phyloP scores from a whole-genome alignment of 805 yeast genomes.

The Wickerhamomyces hampshirensis region DNA sequence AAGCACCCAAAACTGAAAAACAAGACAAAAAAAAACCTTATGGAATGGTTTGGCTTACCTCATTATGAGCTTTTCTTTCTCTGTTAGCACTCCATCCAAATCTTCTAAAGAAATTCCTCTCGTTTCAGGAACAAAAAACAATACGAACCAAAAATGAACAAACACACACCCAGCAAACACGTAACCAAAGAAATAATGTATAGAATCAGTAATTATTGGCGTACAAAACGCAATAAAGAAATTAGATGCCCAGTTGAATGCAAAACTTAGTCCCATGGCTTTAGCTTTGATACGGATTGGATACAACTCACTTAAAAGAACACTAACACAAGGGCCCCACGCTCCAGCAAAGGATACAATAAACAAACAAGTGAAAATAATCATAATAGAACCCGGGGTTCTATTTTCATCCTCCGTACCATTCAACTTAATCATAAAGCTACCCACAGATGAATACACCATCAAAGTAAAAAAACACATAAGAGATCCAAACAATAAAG shows the following conservation, averaged over 20 bases:
- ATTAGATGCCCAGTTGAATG: conserved; percentile 48
- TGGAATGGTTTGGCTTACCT: no score
- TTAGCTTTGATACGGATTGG: conserved; percentile 58
- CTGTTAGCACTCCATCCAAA: conserved; percentile 54
- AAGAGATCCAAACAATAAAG: conserved; percentile 35
- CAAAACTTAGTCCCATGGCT: conserved; percentile 51
- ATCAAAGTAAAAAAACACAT: conserved; percentile 49
- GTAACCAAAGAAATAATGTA: conserved; percentile 60
- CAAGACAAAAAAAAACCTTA: no score
- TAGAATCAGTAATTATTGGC: conserved; percentile 50
- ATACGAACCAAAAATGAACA: conserved; percentile 36
- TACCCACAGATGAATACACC: conserved; percentile 44
- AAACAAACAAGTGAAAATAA: conserved; percentile 48
- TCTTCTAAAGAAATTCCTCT: conserved; percentile 79
- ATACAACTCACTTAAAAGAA: conserved; percentile 41
- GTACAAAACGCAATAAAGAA: conserved; percentile 57
- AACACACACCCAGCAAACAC: conserved; percentile 48
- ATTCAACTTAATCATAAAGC: conserved; percentile 32
- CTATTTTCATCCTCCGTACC: conserved; percentile 22
- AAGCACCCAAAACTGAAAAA: no score
- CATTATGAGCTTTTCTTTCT: conserved; percentile 19
- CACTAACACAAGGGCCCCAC: conserved; percentile 52
- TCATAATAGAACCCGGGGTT: conserved; percentile 48
- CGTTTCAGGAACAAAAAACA: conserved; percentile 69
- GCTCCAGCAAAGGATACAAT: conserved; percentile 49